Evolutionary conservation across 257 asterid species (phyloP).

Genomic region (Nicotiana attenuata): DNA sequence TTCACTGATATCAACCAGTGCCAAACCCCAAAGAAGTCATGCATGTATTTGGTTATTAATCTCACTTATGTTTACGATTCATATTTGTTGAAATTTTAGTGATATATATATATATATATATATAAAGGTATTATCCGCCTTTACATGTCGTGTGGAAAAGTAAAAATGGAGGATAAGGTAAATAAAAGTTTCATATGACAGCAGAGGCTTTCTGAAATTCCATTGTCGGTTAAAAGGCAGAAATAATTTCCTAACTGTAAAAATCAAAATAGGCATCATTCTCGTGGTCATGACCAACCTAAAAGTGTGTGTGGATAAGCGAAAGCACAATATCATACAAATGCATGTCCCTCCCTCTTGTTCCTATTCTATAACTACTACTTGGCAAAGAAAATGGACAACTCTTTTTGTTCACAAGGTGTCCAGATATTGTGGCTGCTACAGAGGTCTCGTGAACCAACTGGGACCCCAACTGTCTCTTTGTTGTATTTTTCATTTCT

Average conservation of each 20-base stretch:
- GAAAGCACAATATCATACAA: background rate
- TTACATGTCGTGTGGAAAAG: no score
- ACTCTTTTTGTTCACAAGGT: background rate
- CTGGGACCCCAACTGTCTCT: conserved; percentile 19
- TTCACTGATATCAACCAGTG: no score
- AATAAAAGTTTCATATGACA: no score
- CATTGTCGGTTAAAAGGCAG: background rate
- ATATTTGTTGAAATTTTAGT: no score
- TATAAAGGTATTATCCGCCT: no score
- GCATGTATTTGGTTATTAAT: background rate
- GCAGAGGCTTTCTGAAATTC: background rate
- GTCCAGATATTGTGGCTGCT: background rate
- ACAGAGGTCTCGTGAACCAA: conserved; percentile 28
- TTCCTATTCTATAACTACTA: background rate
- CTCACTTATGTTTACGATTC: background rate
- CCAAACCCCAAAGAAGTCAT: background rate
- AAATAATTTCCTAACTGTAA: background rate
- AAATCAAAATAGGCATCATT: background rate
- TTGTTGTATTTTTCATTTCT: conserved; percentile 7
- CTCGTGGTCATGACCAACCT: background rate
- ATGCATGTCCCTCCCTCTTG: background rate
- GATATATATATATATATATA: no score
- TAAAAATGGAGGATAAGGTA: no score
- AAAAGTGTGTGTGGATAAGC: background rate
- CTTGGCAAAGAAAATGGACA: background rate